Conservation (phyloP, 2,329 filamentous ascomycete species). For the Myriosclerotinia curreyana region DNA sequence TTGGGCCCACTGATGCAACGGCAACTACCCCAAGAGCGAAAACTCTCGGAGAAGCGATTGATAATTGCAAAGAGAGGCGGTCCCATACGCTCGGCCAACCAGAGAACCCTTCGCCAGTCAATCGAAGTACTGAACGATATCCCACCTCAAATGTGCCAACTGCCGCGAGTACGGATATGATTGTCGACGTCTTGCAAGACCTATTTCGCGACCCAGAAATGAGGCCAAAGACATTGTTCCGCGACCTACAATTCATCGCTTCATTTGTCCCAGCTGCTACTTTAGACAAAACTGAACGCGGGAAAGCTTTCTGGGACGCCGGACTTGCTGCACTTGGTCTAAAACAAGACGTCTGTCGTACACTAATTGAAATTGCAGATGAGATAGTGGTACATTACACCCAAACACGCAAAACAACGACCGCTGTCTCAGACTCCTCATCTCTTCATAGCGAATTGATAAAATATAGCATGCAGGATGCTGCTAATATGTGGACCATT, state of each 20-base stretch:
- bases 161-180: constrained; percentile 46
- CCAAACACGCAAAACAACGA: constrained; percentile 52
- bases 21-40: constrained; percentile 42
- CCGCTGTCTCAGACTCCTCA: constrained; percentile 31
- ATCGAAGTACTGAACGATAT: constrained; percentile 76
- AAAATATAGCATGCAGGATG: constrained; percentile 72
- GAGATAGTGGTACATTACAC: constrained; percentile 67
- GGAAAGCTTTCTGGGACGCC: constrained; percentile 79
- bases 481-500: constrained; percentile 85
- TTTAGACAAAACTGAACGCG: constrained; percentile 60
- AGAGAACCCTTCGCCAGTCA: constrained; percentile 63
- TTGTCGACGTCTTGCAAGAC: constrained; percentile 63
- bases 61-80: constrained; percentile 66
- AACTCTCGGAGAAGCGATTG: constrained; percentile 63
- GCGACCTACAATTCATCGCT: constrained; percentile 73
- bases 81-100: constrained; percentile 52
- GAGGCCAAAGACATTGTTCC: constrained; percentile 76
- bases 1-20: constrained; percentile 33
- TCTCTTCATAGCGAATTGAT: constrained; percentile 46
- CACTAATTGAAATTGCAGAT: constrained; percentile 63
- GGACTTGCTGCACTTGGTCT: constrained; percentile 83
- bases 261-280: constrained; percentile 60
- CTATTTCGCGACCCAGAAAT: constrained; percentile 66
- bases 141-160: constrained; percentile 46
- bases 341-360: constrained; percentile 77